These are phyloP conservation scores for Globisporangium barbulae DNA, from an alignment of 352 stramenopile species.

Conservation along the genomic window DNA sequence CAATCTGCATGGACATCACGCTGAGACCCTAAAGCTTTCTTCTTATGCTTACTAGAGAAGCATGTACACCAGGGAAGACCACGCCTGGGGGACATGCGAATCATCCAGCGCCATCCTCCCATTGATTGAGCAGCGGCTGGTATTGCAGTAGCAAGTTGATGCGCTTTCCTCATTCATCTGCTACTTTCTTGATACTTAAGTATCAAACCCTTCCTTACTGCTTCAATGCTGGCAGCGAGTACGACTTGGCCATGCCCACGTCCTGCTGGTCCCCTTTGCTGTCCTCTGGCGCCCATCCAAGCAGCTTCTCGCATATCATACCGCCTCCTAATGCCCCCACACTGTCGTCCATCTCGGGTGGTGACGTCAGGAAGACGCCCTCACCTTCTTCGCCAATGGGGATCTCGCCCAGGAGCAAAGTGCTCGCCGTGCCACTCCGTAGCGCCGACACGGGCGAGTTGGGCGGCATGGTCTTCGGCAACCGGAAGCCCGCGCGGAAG, in stretches of 20 bases:
- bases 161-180: no score
- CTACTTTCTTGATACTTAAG: not conserved
- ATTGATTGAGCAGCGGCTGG: no score
- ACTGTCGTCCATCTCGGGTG: slow-evolving; percentile 17
- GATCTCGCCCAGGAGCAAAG: slow-evolving; percentile 1
- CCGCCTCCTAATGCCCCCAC: not conserved
- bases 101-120: no score
- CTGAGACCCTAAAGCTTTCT: no score
- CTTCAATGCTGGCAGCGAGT: slow-evolving; percentile 47
- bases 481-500: slow-evolving; percentile 52
- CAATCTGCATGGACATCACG: no score
- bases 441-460: slow-evolving; percentile 16
- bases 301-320: slow-evolving; percentile 22
- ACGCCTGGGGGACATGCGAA: no score
- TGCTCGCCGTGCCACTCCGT: not conserved
- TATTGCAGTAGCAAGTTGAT: no score
- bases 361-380: slow-evolving; percentile 14
- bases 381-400: slow-evolving; percentile 16
- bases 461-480: slow-evolving; percentile 45
- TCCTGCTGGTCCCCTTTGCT: slow-evolving; percentile 20
- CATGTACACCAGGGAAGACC: no score
- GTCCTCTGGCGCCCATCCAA: slow-evolving; percentile 38
- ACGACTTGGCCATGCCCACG: slow-evolving; percentile 39
- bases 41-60: no score
- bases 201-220: slow-evolving; percentile 15